phyloP scores from a whole-genome alignment of 768 basidiomycete genomes.

The Psilocybe tampanensis region DNA sequence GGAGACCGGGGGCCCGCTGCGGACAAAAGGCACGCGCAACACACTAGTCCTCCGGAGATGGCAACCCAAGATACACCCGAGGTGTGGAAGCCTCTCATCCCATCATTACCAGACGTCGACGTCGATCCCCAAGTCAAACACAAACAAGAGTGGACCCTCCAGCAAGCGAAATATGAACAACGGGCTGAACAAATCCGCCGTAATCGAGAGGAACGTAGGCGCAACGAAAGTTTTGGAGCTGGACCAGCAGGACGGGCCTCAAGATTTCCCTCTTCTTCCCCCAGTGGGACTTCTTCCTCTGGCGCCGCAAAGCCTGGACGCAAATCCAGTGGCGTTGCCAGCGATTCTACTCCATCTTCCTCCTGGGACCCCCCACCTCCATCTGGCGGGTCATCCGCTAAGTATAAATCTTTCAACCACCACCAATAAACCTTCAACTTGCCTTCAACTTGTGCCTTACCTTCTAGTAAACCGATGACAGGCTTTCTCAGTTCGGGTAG shows the following conservation, averaged over 20 bases:
- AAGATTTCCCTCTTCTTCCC: conserved; percentile 16
- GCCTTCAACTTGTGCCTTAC: conserved; percentile 28
- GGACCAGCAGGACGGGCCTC: conserved; percentile 34
- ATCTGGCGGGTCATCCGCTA: conserved; percentile 30
- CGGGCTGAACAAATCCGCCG: conserved; percentile 46
- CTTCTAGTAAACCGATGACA: conserved; percentile 28
- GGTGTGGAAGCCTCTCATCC: too few relatives aligned
- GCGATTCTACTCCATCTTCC: too few relatives aligned
- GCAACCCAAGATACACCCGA: too few relatives aligned
- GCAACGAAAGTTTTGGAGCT: conserved; percentile 41
- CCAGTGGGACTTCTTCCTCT: conserved; percentile 24
- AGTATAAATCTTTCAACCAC: conserved; percentile 19
- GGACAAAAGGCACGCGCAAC: too few relatives aligned
- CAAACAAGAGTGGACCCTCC: conserved; percentile 27
- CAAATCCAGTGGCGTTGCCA: conserved; percentile 19
- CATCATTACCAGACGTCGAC: too few relatives aligned
- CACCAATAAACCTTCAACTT: conserved; percentile 29
- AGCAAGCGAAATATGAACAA: conserved; percentile 32
- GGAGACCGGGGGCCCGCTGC: too few relatives aligned
- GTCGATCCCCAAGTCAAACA: conserved; percentile 24
- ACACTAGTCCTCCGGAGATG: too few relatives aligned
- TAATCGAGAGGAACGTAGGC: conserved; percentile 46
- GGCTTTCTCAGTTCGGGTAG: conserved; percentile 36
- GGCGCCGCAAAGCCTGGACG: conserved; percentile 22
- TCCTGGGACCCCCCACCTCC: conserved; percentile 17